Percentiles rank a stretch among this genome's conserved stretches.
These are phyloP conservation scores for Ceratocystis huliohia DNA, from an alignment of 2,329 filamentous ascomycete genomes.

Conservation along the genomic window DNA sequence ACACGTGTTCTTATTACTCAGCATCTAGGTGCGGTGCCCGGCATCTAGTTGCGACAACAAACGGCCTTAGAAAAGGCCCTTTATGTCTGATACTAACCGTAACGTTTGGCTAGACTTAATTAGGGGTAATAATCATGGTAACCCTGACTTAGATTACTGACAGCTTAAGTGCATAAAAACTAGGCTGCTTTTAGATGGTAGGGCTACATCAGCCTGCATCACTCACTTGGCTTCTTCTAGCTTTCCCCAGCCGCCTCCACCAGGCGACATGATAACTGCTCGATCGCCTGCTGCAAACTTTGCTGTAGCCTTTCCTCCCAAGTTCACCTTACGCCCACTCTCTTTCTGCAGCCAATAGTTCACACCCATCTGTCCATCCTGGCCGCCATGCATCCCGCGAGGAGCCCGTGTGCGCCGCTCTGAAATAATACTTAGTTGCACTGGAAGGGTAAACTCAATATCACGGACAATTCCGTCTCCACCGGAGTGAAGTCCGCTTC, in stretches of 20 bases:
- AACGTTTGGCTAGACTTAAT: too few species aligned
- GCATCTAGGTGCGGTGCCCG: too few species aligned
- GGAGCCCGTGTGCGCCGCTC: constrained; percentile 64
- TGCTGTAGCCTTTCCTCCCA: constrained; percentile 70
- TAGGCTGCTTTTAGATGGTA: too few species aligned
- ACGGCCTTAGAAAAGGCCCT: too few species aligned
- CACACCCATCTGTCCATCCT: constrained; percentile 62
- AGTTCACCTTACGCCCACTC: constrained; percentile 52
- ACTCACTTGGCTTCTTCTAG: constrained; percentile 23
- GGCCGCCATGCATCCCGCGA: constrained; percentile 64
- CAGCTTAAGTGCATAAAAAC: too few species aligned
- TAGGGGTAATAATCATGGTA: too few species aligned
- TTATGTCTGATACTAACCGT: too few species aligned
- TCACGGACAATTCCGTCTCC: constrained; percentile 65
- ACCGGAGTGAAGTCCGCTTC: constrained; percentile 51
- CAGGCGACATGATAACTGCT: constrained; percentile 66
- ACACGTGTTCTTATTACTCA: too few species aligned
- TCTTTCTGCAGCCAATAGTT: constrained; percentile 81
- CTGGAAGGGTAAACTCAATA: constrained; percentile 65
- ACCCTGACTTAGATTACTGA: too few species aligned
- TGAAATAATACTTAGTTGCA: constrained; percentile 65
- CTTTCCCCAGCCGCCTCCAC: constrained; percentile 64
- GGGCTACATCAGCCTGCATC: too few species aligned
- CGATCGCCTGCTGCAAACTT: constrained; percentile 63
- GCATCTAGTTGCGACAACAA: too few species aligned